These are phyloP conservation scores for Hymenoscyphus fraxineus DNA, from an alignment of 2,329 filamentous ascomycete genomes.

Conservation along the genomic window DNA sequence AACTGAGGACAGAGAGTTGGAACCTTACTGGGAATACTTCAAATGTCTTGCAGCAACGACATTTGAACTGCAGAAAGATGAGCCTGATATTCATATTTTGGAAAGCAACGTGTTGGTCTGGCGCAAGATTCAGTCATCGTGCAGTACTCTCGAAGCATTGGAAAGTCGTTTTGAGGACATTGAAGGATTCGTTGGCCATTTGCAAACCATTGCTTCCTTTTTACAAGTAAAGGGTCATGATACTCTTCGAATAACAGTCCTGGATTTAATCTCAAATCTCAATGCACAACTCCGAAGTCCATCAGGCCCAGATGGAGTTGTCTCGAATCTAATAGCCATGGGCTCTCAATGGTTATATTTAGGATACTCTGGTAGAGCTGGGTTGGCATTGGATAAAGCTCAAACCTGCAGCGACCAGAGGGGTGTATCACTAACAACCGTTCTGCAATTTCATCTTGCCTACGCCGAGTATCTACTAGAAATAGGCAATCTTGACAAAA, in stretches of 20 bases:
- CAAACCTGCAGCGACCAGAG: slow-evolving; percentile 44
- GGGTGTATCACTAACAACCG: slow-evolving; percentile 42
- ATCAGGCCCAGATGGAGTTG: slow-evolving; percentile 40
- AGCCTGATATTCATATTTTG: slow-evolving; percentile 26
- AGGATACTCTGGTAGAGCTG: slow-evolving; percentile 58
- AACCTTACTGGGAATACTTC: slow-evolving; percentile 26
- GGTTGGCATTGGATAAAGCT: slow-evolving; percentile 54
- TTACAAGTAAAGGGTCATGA: slow-evolving; percentile 54
- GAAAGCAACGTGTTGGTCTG: slow-evolving; percentile 28
- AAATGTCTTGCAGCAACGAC: slow-evolving; percentile 26
- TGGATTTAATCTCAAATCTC: slow-evolving; percentile 46
- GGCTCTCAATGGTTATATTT: slow-evolving; percentile 54
- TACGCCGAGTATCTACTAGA: slow-evolving; percentile 71
- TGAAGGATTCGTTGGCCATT: slow-evolving; percentile 45
- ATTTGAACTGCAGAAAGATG: slow-evolving; percentile 28
- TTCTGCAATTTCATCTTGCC: slow-evolving; percentile 61
- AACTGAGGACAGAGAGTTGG: slow-evolving; percentile 28
- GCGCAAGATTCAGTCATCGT: slow-evolving; percentile 41
- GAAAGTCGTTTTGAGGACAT: slow-evolving; percentile 46
- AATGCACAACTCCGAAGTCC: slow-evolving; percentile 42
- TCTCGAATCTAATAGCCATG: slow-evolving; percentile 40
- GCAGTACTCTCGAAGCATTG: slow-evolving; percentile 42
- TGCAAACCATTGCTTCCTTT: slow-evolving; percentile 53
- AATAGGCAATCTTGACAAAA: slow-evolving; percentile 62
- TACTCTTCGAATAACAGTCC: slow-evolving; percentile 44